Conservation (phyloP, 2,329 filamentous ascomycete genomes). For the Aspergillus terreus region DNA sequence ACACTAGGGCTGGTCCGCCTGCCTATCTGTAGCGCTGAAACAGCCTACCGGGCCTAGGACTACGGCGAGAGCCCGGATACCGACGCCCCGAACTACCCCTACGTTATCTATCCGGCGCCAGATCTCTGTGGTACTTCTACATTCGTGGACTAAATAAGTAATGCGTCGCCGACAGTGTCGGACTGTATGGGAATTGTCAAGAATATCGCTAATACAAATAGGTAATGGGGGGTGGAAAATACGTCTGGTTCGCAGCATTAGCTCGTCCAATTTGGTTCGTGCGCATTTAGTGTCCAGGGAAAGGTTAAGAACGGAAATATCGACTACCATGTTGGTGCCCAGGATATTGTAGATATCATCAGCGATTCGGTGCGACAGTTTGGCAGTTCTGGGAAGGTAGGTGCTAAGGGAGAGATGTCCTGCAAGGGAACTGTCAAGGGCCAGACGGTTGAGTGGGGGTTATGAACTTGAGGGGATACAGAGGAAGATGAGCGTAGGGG, state of each 20-base stretch:
- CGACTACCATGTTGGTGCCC: constrained; percentile 22
- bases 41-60: too few species aligned
- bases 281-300: constrained; percentile 32
- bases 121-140: constrained; percentile 17
- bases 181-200: constrained; percentile 35
- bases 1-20: too few species aligned
- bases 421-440: constrained; percentile 22
- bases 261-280: constrained; percentile 25
- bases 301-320: constrained; percentile 22
- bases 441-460: constrained; percentile 21
- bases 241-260: constrained; percentile 16
- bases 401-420: constrained; percentile 32
- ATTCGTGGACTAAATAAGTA: constrained; percentile 33
- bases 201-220: constrained; percentile 28
- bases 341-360: constrained; percentile 38
- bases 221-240: constrained; percentile 11
- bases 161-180: constrained; percentile 28
- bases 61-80: too few species aligned
- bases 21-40: too few species aligned
- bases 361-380: constrained; percentile 27
- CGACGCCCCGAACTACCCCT: too few species aligned
- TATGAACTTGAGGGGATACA: constrained; percentile 6
- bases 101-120: too few species aligned
- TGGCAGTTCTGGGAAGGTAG: constrained; percentile 28
- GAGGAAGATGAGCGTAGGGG: too few species aligned